Evolutionary conservation across 2,329 filamentous ascomycete species (phyloP), one percentile per base, ranked within the genome.

Genomic region (Penicillium sp.): DNA sequence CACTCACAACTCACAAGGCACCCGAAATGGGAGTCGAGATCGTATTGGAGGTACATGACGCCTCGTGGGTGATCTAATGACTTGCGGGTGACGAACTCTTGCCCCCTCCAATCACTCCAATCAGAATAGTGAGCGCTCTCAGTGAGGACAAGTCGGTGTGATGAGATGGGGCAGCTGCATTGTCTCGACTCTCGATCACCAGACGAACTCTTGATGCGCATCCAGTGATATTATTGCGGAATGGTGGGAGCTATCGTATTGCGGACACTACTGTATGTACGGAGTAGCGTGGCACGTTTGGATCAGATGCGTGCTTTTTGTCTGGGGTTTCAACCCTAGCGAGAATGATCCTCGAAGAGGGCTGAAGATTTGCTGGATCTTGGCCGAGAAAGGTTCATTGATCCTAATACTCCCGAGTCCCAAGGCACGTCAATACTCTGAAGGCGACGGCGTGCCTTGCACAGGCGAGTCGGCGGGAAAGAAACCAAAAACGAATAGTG

Each of bases 141-240:
- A 17, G 46, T 31, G 46, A 52, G 19, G 17, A 23, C 21, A 26
- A 35, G 21, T 58, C 50, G 49, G 49, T 62, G 60, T 62, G 54
- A 58, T 54, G 44, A 49, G 29, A 49, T 41, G 31, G 54, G 38
- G 45, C n/a, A 31, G 19, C 50, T 62, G 60, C 59, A 61, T 56
- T 51, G 17, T 56, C 41, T 47, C 21, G 29, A 26, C 17, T 57
- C 26, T 44, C 26, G 13, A 52, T 56, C 59, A 61, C 30, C 45
- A 54, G 60, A 35, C 17, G 31, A 58, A 49, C 60, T 54, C 54
- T 41, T 31, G 54, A 45, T 38, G 44, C 15, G 19, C 41, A 46
- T 41, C 47, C 44, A 57, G 53, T 46, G 19, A 5, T 30, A 44
- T 21, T 29, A 49, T 56, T 23, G 17, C 30, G 38, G 17, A 21